Conservation (phyloP, 164 flowering plant genomes). For the Taxillus chinensis region DNA sequence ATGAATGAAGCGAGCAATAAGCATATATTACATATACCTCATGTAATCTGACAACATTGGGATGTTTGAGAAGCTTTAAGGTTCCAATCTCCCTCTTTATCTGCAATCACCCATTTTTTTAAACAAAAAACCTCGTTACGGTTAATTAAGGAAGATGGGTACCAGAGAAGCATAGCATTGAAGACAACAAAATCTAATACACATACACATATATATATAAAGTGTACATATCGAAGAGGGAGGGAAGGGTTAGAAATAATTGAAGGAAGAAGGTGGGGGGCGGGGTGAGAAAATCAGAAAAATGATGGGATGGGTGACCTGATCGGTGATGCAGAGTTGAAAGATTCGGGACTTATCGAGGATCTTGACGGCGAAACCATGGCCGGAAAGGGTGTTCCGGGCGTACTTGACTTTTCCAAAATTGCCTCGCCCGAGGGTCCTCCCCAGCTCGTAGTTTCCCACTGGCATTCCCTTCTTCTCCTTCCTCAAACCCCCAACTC, state of each 20-base stretch:
- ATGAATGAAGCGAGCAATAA: neutral
- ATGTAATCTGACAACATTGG: constrained; percentile 73
- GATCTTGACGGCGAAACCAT: constrained; percentile 69
- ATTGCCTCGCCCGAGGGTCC: constrained; percentile 80
- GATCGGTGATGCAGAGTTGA: constrained; percentile 59
- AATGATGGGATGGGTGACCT: constrained; percentile 28
- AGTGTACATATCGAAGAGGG: no score
- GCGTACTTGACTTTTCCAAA: constrained; percentile 87
- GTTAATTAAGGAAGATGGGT: no score
- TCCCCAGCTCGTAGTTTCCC: constrained; percentile 85
- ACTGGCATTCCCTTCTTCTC: constrained; percentile 53
- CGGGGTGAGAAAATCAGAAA: constrained; percentile 1
- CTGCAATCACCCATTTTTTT: constrained; percentile 30
- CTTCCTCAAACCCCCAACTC: constrained; percentile 5
- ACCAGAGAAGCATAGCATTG: no score
- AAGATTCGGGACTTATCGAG: constrained; percentile 57
- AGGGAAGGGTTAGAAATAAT: neutral
- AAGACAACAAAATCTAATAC: no score
- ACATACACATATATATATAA: no score
- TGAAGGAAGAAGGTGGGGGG: neutral
- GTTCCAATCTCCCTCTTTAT: constrained; percentile 89
- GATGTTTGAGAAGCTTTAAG: constrained; percentile 81
- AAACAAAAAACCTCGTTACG: neutral
- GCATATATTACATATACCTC: constrained; percentile 41
- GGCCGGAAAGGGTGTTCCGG: constrained; percentile 45